A percentile compares a stretch with the other conserved stretches of the same genome.
Conservation (phyloP, 805 yeast species). For the Zygotorulaspora danielsina region DNA sequence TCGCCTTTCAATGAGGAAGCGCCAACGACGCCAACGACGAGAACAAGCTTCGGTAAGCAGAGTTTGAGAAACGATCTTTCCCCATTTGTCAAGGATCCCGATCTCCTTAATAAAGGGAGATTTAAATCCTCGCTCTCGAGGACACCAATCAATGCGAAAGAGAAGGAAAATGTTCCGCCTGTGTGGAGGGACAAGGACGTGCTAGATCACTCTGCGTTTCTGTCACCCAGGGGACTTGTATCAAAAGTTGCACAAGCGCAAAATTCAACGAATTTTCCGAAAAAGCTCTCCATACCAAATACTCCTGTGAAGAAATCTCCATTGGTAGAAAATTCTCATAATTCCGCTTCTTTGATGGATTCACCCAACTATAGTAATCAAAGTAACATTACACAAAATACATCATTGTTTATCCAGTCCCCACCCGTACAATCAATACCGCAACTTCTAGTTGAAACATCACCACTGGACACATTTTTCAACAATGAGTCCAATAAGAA, state of each 20-base stretch:
- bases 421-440: conserved; percentile 21
- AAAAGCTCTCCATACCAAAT: conserved; percentile 27
- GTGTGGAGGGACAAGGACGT: conserved; percentile 4
- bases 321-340: conserved; percentile 10
- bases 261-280: conserved; percentile 19
- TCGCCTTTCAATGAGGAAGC: conserved; percentile 24
- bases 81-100: conserved; percentile 31
- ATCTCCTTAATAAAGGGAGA: conserved; percentile 20
- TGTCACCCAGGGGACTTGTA: conserved; percentile 25
- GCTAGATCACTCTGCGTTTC: conserved; percentile 30
- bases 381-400: conserved; percentile 19
- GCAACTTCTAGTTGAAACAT: conserved; percentile 17
- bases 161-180: conserved; percentile 11
- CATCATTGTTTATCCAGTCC: conserved; percentile 18
- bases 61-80: conserved; percentile 31
- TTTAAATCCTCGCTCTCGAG: conserved; percentile 13
- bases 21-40: conserved; percentile 22
- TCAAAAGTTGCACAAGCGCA: conserved; percentile 26
- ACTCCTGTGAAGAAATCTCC: conserved; percentile 36
- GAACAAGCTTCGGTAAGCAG: conserved; percentile 19
- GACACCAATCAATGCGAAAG: conserved; percentile 8
- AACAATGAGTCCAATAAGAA: conserved; percentile 4
- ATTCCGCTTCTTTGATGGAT: conserved; percentile 16
- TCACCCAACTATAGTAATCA: conserved; percentile 14
- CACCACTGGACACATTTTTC: conserved; percentile 18